These are phyloP conservation scores for Huntiella bhutanensis DNA, from an alignment of 2,329 filamentous ascomycete species.

Conservation along the genomic window DNA sequence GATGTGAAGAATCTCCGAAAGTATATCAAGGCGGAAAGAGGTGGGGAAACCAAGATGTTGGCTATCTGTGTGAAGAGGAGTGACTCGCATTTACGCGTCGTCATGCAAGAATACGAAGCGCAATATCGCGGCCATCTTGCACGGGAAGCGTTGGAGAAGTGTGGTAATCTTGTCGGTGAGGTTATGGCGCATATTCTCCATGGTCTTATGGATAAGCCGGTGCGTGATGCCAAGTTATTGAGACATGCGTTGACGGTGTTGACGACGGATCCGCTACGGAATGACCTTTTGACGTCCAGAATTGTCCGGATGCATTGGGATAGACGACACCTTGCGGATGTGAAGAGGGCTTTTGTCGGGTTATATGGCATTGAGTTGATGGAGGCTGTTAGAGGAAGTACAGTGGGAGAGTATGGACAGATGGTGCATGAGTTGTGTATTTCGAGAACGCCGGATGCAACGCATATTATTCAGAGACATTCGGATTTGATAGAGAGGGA, in stretches of 20 bases:
- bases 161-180: constrained; percentile 83
- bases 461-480: constrained; percentile 30
- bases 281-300: constrained; percentile 72
- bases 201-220: constrained; percentile 86
- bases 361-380: constrained; percentile 60
- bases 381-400: constrained; percentile 59
- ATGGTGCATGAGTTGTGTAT: constrained; percentile 58
- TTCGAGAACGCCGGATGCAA: constrained; percentile 38
- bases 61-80: constrained; percentile 63
- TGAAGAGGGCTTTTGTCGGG: constrained; percentile 63
- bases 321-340: constrained; percentile 53
- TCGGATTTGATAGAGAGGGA: constrained; percentile 10
- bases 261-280: constrained; percentile 50
- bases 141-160: constrained; percentile 69
- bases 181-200: constrained; percentile 89
- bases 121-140: constrained; percentile 67
- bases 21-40: constrained; percentile 52
- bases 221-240: constrained; percentile 76
- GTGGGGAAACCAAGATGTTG: constrained; percentile 78
- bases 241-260: constrained; percentile 73
- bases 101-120: constrained; percentile 58
- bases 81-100: constrained; percentile 63
- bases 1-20: constrained; percentile 56
- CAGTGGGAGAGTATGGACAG: constrained; percentile 55
- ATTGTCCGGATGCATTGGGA: constrained; percentile 91